Conservation (phyloP, 1,284 basidiomycete species). For the Irpex sp. region DNA sequence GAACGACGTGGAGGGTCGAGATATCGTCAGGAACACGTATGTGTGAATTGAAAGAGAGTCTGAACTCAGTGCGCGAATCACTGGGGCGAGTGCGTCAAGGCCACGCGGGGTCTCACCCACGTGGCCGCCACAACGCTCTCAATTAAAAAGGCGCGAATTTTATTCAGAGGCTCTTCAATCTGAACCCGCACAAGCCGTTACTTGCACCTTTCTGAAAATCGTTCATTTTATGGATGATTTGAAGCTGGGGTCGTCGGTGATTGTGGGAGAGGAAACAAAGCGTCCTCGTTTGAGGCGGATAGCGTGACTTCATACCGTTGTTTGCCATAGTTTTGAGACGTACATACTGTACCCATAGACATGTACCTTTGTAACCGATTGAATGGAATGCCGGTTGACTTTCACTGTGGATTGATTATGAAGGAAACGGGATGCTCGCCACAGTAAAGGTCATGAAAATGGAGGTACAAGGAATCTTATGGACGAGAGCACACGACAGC, state of each 20-base stretch:
- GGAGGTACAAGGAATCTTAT: neutral
- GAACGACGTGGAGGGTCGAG: neutral
- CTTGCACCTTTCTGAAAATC: neutral
- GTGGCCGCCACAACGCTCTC: slow-evolving; percentile 11
- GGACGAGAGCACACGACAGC: neutral
- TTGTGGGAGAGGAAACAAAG: slow-evolving; percentile 31
- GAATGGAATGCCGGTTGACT: too few species aligned
- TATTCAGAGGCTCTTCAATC: slow-evolving; percentile 4
- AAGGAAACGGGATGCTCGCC: neutral
- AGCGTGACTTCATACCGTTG: slow-evolving; percentile 42
- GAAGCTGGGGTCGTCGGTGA: slow-evolving; percentile 20
- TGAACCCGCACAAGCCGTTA: slow-evolving; percentile 22
- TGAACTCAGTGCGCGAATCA: neutral
- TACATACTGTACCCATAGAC: slow-evolving; percentile 30
- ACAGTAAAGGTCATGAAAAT: neutral
- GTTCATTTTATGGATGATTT: slow-evolving; percentile 15
- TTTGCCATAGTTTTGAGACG: slow-evolving; percentile 67
- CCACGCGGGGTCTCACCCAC: slow-evolving; percentile 6
- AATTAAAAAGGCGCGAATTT: slow-evolving; percentile 13
- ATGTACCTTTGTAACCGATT: neutral
- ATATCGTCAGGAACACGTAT: neutral
- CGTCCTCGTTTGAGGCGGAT: slow-evolving; percentile 72
- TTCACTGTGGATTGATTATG: neutral
- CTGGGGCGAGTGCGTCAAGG: neutral
- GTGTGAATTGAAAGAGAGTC: neutral